Conservation (phyloP, 345 rosid genomes). For the Toxicodendron radicans region DNA sequence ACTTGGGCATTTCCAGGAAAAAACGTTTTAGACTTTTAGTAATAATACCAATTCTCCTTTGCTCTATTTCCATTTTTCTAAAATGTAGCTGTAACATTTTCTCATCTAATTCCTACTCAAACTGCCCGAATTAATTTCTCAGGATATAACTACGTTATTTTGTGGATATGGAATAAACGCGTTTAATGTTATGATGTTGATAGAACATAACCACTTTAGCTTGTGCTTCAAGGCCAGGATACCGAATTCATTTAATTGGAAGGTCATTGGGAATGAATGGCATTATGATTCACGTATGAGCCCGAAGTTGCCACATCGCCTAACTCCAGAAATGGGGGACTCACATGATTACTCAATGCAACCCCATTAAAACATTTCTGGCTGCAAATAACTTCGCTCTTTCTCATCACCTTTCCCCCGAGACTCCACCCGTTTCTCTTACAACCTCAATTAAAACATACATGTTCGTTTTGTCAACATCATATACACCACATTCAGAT, state of each 20-base stretch:
- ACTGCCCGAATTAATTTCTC: neutral
- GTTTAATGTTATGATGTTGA: too few relatives aligned
- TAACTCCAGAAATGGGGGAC: too few relatives aligned
- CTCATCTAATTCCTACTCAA: neutral
- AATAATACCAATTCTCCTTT: neutral
- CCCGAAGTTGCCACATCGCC: conserved; percentile 22
- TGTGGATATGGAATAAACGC: too few relatives aligned
- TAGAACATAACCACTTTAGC: too few relatives aligned
- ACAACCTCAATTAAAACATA: neutral
- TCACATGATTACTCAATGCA: neutral
- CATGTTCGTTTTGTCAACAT: neutral
- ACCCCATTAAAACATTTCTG: neutral
- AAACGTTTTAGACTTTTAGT: neutral
- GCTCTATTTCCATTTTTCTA: neutral
- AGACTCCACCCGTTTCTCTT: conserved; percentile 7
- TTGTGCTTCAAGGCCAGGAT: too few relatives aligned
- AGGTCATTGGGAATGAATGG: too few relatives aligned
- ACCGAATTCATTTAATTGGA: conserved; percentile 8
- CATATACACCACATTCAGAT: neutral
- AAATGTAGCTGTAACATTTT: neutral
- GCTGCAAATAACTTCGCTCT: neutral
- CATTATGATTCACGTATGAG: conserved; percentile 11
- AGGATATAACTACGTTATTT: neutral
- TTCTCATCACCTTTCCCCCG: conserved; percentile 3
- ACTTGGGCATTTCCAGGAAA: neutral